A percentile compares a stretch with the other conserved stretches of the same genome.
These are phyloP conservation scores for Eucalyptus dawsonii DNA, from an alignment of 345 rosid species.

Conservation along the genomic window DNA sequence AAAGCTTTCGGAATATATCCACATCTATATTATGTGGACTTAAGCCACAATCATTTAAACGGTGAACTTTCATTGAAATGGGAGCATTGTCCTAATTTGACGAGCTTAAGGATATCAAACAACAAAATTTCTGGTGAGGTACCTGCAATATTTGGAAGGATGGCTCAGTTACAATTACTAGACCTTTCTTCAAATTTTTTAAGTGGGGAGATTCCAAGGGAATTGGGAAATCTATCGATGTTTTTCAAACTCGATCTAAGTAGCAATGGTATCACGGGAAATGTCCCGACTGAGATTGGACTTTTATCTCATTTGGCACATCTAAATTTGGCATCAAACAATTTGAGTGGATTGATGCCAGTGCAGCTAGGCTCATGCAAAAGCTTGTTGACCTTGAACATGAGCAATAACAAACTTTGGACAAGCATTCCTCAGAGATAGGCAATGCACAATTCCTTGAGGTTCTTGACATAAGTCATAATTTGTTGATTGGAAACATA, in stretches of 20 bases:
- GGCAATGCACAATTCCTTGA: not conserved
- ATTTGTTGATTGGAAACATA: not conserved
- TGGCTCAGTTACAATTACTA: not conserved
- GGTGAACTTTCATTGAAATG: not conserved
- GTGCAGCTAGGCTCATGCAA: no score
- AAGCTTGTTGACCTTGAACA: not conserved
- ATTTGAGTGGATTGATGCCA: no score
- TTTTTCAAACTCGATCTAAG: no score
- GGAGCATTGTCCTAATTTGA: not conserved
- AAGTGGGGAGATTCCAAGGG: not conserved
- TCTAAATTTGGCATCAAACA: no score
- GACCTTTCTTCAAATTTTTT: not conserved
- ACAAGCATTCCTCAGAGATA: not conserved
- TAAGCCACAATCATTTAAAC: not conserved
- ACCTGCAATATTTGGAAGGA: not conserved
- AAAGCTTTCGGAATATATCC: not conserved
- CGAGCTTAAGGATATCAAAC: not conserved
- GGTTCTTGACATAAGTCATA: constrained; percentile 5
- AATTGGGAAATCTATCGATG: not conserved
- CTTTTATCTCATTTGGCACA: no score
- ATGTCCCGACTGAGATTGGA: no score
- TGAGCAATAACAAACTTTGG: not conserved
- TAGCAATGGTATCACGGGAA: accelerated
- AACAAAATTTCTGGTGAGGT: not conserved
- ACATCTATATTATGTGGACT: not conserved